A percentile compares a stretch with the other conserved stretches of the same genome.
Evolutionary conservation across 1,284 basidiomycete species (phyloP).

Genomic region (Moniliophthora roreri): DNA sequence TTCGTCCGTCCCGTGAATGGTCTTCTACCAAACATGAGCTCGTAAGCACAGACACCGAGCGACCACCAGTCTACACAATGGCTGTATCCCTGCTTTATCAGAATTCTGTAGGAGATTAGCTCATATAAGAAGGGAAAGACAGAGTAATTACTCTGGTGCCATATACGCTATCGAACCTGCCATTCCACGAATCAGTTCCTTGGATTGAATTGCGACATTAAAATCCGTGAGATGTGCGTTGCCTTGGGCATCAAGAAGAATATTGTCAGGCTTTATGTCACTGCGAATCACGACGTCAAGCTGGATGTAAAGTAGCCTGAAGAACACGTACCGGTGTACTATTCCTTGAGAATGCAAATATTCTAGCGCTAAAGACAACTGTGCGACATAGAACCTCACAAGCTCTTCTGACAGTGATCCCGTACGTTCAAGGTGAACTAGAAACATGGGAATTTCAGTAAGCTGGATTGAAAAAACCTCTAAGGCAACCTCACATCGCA

Average conservation of each 20-base stretch:
- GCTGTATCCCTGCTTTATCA: slow-evolving; percentile 82
- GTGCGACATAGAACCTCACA: slow-evolving; percentile 91
- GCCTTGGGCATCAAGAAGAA: slow-evolving; percentile 91
- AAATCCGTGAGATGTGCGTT: slow-evolving; percentile 98
- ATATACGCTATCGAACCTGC: slow-evolving; percentile 99
- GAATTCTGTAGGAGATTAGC: slow-evolving; percentile 47
- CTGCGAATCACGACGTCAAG: slow-evolving; percentile 38
- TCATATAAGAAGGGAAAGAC: neutral
- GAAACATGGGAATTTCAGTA: slow-evolving; percentile 1
- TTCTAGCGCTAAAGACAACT: slow-evolving; percentile 86
- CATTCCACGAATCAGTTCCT: slow-evolving; percentile 88
- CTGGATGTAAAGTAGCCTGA: neutral
- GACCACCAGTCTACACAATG: slow-evolving; percentile 97
- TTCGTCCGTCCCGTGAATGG: slow-evolving; percentile 94
- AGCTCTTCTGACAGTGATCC: slow-evolving; percentile 82
- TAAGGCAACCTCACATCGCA: slow-evolving; percentile 70
- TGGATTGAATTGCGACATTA: slow-evolving; percentile 97
- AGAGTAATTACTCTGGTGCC: slow-evolving; percentile 74
- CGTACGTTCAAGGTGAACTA: slow-evolving; percentile 91
- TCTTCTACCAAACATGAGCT: slow-evolving; percentile 87
- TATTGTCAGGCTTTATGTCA: slow-evolving; percentile 97
- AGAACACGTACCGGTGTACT: slow-evolving; percentile 79
- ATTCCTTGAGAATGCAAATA: slow-evolving; percentile 92
- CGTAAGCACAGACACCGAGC: slow-evolving; percentile 89
- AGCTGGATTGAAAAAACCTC: slow-evolving; percentile 26